Base-by-base conservation (phyloP, 106 monocot genomes). In the Allium sativum region DNA sequence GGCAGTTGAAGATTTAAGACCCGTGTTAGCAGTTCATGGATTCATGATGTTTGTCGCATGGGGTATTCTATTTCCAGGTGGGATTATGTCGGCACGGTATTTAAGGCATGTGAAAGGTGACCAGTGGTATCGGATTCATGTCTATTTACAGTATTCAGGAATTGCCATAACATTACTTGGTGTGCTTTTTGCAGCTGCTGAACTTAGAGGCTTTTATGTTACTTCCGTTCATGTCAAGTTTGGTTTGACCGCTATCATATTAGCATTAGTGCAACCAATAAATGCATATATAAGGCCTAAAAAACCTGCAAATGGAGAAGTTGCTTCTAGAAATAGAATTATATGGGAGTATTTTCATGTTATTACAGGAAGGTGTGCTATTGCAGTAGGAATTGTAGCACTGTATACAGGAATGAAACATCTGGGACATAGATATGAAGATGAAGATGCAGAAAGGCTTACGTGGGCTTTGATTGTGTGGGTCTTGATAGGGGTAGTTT, bases 41-140 rank as follows among this genome's bases (percentile, higher is more conserved):
- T 96, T 96, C 59, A 84, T 96, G 86, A 96, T 96, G 95, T 96
- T 96, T 76, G 82, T 96, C 16, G 81, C 95, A 21, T 96, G 86
- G 86, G 95, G 84, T 11, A 56, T 96, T 14, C 73, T 96, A 67
- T 74, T 96, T 53, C 95, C 95, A 12, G 90, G 90, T 21, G 95
- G 95, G 42, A 84, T 96, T 58, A 55, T 96, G 71, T 78, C 90
- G 55, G 95, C 90, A 21, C 79, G 95, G 60, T 96, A 90, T 59
- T 69, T 96, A 42, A 96, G 90, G 59, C 90, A 78, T 79, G 77
- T 84, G 44, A 84, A 96, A 69, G 84, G 84, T 63, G 75, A 91
- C 61, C 75, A 86, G 6, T 96, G 95, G 95, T 96, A 68, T 52
- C 79, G 76, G 68, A 65, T 78, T 43, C 95, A 96, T 72, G 82